Evolutionary conservation across 352 stramenopile species (phyloP).

Genomic region (Pythium guiyangense): DNA sequence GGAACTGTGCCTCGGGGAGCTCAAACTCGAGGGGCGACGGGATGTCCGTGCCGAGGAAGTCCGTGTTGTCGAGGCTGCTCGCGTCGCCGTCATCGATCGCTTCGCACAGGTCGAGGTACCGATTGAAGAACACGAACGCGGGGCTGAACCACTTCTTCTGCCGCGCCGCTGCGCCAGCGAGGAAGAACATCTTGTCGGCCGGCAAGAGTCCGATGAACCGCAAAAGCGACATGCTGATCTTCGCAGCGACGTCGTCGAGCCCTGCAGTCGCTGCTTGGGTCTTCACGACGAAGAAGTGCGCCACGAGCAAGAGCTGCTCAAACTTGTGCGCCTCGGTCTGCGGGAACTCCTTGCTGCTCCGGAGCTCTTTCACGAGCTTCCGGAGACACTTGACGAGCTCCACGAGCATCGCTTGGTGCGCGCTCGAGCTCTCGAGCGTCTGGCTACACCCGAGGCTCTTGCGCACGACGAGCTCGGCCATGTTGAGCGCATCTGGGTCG

Average conservation of each 20-base stretch:
- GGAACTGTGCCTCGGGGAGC: constrained; percentile 70
- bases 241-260: constrained; percentile 63
- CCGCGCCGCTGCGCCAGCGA: constrained; percentile 73
- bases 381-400: constrained; percentile 68
- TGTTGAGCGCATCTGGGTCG: constrained; percentile 44
- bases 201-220: constrained; percentile 87
- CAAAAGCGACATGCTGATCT: constrained; percentile 88
- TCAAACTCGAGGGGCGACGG: constrained; percentile 76
- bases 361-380: constrained; percentile 72
- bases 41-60: constrained; percentile 93
- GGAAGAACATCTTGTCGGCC: constrained; percentile 94
- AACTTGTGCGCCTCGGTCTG: constrained; percentile 54
- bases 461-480: constrained; percentile 46
- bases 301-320: constrained; percentile 71
- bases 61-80: constrained; percentile 89
- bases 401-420: constrained; percentile 36
- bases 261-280: constrained; percentile 52
- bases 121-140: constrained; percentile 94
- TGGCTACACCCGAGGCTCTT: constrained; percentile 52
- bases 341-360: constrained; percentile 48
- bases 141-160: constrained; percentile 90
- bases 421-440: constrained; percentile 28
- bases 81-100: constrained; percentile 90
- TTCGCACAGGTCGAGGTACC: constrained; percentile 93
- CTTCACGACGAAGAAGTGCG: constrained; percentile 80